These are phyloP conservation scores for Plasmodium berghei DNA, from an alignment of 169 alveolate genomes.

Conservation along the genomic window DNA sequence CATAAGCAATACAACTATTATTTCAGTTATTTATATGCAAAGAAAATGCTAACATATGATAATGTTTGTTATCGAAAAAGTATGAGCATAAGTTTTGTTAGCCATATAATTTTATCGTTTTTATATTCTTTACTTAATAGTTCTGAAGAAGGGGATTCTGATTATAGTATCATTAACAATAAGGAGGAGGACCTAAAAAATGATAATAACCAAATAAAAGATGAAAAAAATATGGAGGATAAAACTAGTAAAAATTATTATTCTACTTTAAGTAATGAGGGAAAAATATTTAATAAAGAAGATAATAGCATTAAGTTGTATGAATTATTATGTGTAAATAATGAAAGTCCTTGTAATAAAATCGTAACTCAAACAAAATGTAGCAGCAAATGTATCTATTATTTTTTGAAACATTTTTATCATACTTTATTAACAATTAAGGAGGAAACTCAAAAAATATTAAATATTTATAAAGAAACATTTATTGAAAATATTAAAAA, in stretches of 20 bases:
- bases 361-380: conserved; percentile 60
- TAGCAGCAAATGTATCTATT: conserved; percentile 58
- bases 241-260: neutral
- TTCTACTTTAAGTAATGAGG: neutral
- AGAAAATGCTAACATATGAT: conserved; percentile 71
- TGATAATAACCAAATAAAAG: neutral
- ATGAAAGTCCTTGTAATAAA: conserved; percentile 43
- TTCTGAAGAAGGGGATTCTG: conserved; percentile 7
- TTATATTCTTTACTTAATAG: conserved; percentile 61
- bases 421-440: conserved; percentile 63
- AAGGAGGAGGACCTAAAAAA: neutral
- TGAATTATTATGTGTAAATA: conserved; percentile 58
- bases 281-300: conserved; percentile 9
- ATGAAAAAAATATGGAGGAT: conserved; percentile 1
- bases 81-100: conserved; percentile 76
- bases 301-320: conserved; percentile 24
- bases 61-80: conserved; percentile 76
- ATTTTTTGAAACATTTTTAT: conserved; percentile 71
- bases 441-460: conserved; percentile 66
- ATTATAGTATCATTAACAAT: neutral
- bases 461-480: conserved; percentile 76
- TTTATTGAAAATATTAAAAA: conserved; percentile 74
- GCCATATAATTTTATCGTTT: conserved; percentile 74
- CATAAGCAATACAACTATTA: conserved; percentile 75
- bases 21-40: conserved; percentile 74